phyloP scores from a whole-genome alignment of 192 early-diverging fungal species.

The Entophlyctis luteolus region DNA sequence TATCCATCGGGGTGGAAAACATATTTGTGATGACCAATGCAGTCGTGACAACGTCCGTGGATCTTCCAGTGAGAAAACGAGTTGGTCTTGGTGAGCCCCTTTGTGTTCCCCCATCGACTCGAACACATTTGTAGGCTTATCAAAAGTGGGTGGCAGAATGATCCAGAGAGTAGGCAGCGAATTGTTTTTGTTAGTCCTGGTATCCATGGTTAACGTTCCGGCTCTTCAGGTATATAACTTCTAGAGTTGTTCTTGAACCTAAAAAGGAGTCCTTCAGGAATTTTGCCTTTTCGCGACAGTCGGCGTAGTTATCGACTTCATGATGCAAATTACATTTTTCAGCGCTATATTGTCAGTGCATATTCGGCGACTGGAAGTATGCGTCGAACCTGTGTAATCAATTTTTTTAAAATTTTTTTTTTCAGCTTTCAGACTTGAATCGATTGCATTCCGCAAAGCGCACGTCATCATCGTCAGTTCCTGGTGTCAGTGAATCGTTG shows the following conservation, averaged over 20 bases:
- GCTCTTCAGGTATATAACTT: conserved; percentile 52
- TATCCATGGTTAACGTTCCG: conserved; percentile 52
- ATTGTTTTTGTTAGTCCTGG: conserved; percentile 54
- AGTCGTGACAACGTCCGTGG: conserved; percentile 63
- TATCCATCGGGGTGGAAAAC: conserved; percentile 73
- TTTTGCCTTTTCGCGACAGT: conserved; percentile 69
- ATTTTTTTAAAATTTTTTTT: conserved; percentile 12
- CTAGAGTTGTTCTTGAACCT: not conserved
- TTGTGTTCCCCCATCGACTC: not conserved
- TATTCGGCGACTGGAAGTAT: conserved; percentile 71
- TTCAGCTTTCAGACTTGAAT: conserved; percentile 44
- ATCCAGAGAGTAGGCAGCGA: conserved; percentile 53
- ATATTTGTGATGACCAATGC: conserved; percentile 70
- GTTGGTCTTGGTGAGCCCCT: conserved; percentile 54
- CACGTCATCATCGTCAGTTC: not conserved
- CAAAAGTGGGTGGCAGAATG: conserved; percentile 67
- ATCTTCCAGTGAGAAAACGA: conserved; percentile 69
- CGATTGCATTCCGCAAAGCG: conserved; percentile 18
- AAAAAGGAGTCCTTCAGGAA: conserved; percentile 39
- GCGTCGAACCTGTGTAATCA: not conserved
- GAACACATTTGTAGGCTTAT: conserved; percentile 43
- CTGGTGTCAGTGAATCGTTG: no score
- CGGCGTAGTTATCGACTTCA: conserved; percentile 69
- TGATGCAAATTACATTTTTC: conserved; percentile 79
- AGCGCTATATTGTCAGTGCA: conserved; percentile 76